Evolutionary conservation across 257 asterid genomes (phyloP), one percentile per base, ranked within the genome.

Genomic region (Solanum dulcamara): DNA sequence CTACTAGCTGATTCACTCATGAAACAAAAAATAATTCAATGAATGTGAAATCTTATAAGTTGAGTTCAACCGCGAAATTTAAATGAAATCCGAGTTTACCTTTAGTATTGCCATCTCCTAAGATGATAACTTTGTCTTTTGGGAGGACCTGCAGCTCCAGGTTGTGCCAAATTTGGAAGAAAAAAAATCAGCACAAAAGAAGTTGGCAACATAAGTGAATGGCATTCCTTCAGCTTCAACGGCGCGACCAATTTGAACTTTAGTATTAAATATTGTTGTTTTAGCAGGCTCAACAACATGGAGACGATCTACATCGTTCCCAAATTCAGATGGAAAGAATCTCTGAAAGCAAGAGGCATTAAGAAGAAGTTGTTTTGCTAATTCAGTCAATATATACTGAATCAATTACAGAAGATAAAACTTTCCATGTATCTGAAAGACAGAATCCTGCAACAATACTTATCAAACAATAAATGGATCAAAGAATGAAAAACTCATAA

Each of bases 271-370:
- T 26, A 33, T 33, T 1, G 88, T 38, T 2, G 90, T 87, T 84
- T 89, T 91, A 0, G 88, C 92, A 3, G 97, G 98, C 68, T 89
- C 95, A 0, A 94, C 95, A 0, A 94, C 96, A 7, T 91, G 89
- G 4, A 88, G 32, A 14, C 90, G 92, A 71, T 94, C 96, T 30
- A 89, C 93, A 42, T 95, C 98, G 67, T 88, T 85, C 17, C 97
- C 97, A 55, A 91, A 95, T 81, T 95, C 98, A 0, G 98, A 95
- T 0, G 98, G 98, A 30, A 91, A 84, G 88, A 94, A 95, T 82
- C 94, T 91, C 98, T 95, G 89, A 24, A 59, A 42, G 60, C 12
- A 24, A 80, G 20, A 81, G 18, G 10, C 60, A 66, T 4, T 72
- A 14, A 6, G 17, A 72, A 72, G 30, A 18, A 40, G 8, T 60